These are phyloP conservation scores for Candida rishiriensis DNA, from an alignment of 805 yeast genomes.

Conservation along the genomic window DNA sequence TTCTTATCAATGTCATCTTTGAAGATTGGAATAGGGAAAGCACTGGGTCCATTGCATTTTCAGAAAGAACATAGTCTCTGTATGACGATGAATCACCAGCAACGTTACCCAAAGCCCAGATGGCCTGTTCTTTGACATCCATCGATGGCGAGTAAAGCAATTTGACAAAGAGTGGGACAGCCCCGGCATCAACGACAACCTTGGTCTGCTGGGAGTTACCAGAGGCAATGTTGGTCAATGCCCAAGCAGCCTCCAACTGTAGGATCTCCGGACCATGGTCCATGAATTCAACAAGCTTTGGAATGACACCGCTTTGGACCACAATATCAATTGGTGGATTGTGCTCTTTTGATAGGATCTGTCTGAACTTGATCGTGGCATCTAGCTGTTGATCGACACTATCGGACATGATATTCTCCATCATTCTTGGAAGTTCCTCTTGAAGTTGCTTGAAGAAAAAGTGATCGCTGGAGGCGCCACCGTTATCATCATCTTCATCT, in stretches of 20 bases:
- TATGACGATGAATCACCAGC: conserved; percentile 93
- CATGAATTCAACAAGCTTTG: conserved; percentile 85
- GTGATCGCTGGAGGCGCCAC: conserved; percentile 19
- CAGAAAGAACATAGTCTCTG: conserved; percentile 83
- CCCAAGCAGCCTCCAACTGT: conserved; percentile 99
- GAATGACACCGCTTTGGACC: conserved; percentile 89
- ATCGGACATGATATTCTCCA: conserved; percentile 69
- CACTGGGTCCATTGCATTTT: conserved; percentile 88
- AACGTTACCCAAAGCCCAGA: conserved; percentile 98
- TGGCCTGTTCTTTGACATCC: conserved; percentile 97
- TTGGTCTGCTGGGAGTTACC: conserved; percentile 88
- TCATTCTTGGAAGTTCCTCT: conserved; percentile 78
- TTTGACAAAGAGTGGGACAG: conserved; percentile 86
- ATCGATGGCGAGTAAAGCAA: conserved; percentile 73
- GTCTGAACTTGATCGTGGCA: conserved; percentile 91
- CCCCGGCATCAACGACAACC: conserved; percentile 88
- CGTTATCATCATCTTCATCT: conserved; percentile 41
- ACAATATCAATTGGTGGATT: conserved; percentile 96
- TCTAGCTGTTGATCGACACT: conserved; percentile 77
- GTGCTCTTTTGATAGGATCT: conserved; percentile 86
- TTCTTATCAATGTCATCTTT: conserved; percentile 85
- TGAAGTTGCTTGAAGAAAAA: conserved; percentile 45
- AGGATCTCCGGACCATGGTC: conserved; percentile 74
- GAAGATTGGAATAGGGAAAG: conserved; percentile 72
- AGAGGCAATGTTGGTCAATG: conserved; percentile 96